These are phyloP conservation scores for Chromera velia DNA, from an alignment of 73 alveolate species.

Conservation along the genomic window DNA sequence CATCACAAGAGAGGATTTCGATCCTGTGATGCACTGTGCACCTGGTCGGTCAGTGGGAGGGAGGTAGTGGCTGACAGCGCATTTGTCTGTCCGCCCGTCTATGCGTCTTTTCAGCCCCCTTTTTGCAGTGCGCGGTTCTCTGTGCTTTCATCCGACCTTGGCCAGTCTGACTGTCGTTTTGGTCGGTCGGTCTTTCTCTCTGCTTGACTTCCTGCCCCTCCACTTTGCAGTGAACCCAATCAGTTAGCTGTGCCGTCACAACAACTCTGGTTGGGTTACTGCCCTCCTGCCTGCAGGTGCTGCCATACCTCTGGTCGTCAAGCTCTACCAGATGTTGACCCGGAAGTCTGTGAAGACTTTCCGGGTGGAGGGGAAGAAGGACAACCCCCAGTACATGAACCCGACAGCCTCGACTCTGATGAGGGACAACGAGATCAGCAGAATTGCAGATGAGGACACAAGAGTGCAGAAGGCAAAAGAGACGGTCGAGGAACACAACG, in stretches of 20 bases:
- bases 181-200: no score
- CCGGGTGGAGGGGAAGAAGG: neutral
- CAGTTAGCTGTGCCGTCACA: no score
- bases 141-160: no score
- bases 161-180: no score
- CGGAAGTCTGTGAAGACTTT: neutral
- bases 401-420: neutral
- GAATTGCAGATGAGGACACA: neutral
- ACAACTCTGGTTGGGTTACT: no score
- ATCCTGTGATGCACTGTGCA: constrained; percentile 58
- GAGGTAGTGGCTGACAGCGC: no score
- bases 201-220: no score
- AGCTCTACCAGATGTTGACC: neutral
- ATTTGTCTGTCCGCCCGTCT: no score
- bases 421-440: neutral
- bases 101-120: no score
- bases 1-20: constrained; percentile 46
- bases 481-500: neutral
- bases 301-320: neutral
- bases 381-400: neutral
- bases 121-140: no score
- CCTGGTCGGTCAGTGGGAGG: constrained; percentile 34
- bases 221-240: no score
- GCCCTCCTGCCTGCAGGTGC: no score
- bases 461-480: neutral